These are phyloP conservation scores for Chaetomium globosum DNA, from an alignment of 2,329 filamentous ascomycete species.

Conservation along the genomic window DNA sequence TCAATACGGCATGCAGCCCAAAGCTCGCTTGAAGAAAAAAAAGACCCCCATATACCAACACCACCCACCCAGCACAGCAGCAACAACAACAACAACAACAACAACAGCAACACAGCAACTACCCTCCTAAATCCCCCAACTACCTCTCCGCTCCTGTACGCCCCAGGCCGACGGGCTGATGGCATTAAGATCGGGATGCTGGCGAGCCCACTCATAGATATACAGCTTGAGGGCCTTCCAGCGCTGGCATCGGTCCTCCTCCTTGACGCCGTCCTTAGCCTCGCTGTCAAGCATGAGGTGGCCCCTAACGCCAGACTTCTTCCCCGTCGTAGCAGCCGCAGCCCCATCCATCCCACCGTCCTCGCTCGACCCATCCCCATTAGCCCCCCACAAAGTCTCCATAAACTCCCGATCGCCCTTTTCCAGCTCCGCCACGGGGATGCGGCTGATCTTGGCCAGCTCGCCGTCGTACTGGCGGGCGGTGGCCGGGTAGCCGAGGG, in stretches of 20 bases:
- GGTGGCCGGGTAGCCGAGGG: constrained; percentile 84
- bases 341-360: too few species aligned
- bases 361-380: constrained; percentile 20
- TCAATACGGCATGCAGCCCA: neutral
- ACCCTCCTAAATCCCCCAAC: constrained; percentile 65
- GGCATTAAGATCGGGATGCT: constrained; percentile 73
- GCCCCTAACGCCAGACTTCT: constrained; percentile 61
- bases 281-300: constrained; percentile 71
- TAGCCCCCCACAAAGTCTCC: constrained; percentile 42
- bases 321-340: neutral
- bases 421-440: constrained; percentile 69
- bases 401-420: constrained; percentile 66
- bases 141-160: constrained; percentile 66
- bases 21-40: neutral
- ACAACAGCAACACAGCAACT: constrained; percentile 9
- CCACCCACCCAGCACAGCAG: constrained; percentile 12
- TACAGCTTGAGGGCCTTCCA: constrained; percentile 86
- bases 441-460: constrained; percentile 75
- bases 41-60: neutral
- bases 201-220: constrained; percentile 84
- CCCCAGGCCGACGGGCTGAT: constrained; percentile 67
- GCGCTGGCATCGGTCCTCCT: constrained; percentile 62
- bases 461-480: constrained; percentile 84
- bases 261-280: constrained; percentile 41
- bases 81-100: constrained; percentile 1